Percentiles rank a stretch among this genome's conserved stretches.
These are phyloP conservation scores for Xylaria flabelliformis DNA, from an alignment of 495 filamentous ascomycete species.

Conservation along the genomic window DNA sequence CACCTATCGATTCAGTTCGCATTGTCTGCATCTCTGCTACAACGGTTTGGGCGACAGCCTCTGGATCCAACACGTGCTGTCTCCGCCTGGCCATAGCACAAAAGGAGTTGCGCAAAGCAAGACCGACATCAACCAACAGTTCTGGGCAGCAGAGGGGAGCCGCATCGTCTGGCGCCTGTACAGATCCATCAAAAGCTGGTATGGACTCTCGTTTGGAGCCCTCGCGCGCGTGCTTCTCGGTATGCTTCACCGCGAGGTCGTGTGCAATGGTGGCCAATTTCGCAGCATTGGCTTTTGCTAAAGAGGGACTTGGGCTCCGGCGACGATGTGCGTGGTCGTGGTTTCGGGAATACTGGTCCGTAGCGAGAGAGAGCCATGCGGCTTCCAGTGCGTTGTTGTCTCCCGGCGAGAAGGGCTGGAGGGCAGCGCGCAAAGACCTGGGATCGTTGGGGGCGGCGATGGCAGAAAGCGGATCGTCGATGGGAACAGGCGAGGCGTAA, in stretches of 20 bases:
- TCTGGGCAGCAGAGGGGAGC: conserved; percentile 49
- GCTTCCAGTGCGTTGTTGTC: conserved; percentile 78
- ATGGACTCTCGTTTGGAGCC: conserved; percentile 39
- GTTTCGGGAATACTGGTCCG: conserved; percentile 51
- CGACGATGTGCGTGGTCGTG: conserved; percentile 44
- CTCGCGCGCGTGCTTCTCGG: conserved; percentile 41
- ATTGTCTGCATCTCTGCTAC: conserved; percentile 47
- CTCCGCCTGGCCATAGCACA: conserved; percentile 50
- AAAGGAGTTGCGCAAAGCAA: conserved; percentile 52
- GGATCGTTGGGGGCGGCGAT: conserved; percentile 58
- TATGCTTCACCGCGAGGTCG: conserved; percentile 45
- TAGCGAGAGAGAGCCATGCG: conserved; percentile 67
- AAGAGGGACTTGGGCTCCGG: conserved; percentile 38
- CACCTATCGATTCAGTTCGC: conserved; percentile 32
- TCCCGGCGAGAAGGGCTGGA: conserved; percentile 76
- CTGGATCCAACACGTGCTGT: conserved; percentile 45
- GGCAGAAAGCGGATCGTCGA: conserved; percentile 82
- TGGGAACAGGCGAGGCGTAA: conserved; percentile 75
- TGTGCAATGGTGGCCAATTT: conserved; percentile 55
- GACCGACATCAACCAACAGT: conserved; percentile 49
- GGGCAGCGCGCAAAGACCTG: conserved; percentile 59
- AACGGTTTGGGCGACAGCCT: conserved; percentile 50
- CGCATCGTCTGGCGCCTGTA: conserved; percentile 27
- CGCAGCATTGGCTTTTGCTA: conserved; percentile 46
- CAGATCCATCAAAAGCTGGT: conserved; percentile 40